phyloP scores from a whole-genome alignment of 345 rosid species.

The Erodium maritimum region DNA sequence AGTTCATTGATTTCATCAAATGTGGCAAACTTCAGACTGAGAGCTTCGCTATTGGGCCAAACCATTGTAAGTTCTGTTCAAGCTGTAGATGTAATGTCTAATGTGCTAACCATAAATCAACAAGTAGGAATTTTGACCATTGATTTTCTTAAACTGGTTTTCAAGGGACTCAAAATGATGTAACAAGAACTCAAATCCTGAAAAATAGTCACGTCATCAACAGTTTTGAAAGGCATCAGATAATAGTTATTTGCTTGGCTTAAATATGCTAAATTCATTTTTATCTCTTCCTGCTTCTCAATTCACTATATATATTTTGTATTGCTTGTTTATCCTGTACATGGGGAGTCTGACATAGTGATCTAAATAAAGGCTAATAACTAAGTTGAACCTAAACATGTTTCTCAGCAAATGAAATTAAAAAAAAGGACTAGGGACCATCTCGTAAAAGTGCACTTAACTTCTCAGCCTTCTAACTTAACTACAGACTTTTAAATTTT shows the following conservation, averaged over 20 bases:
- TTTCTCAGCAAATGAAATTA: background rate
- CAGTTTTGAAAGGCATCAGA: background rate
- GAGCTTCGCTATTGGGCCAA: constrained; percentile 56
- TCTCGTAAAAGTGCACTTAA: too few species aligned
- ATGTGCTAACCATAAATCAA: too few species aligned
- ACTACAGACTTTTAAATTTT: too few species aligned
- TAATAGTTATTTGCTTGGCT: background rate
- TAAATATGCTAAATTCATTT: background rate
- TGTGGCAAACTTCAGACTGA: constrained; percentile 53
- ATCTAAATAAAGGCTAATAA: too few species aligned
- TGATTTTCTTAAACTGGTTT: background rate
- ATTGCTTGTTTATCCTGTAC: background rate
- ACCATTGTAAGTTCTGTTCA: constrained; percentile 42
- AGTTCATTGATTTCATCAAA: constrained; percentile 55
- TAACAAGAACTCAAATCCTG: background rate
- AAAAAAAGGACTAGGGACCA: too few species aligned
- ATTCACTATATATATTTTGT: background rate
- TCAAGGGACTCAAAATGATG: background rate
- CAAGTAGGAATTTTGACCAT: too few species aligned
- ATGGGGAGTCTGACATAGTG: background rate
- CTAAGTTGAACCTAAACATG: background rate
- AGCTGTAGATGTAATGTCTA: background rate
- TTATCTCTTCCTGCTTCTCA: background rate
- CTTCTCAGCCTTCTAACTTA: too few species aligned
- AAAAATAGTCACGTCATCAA: background rate